Conservation (phyloP, 108 stramenopile genomes). For the Stephanodiscus triporus region DNA sequence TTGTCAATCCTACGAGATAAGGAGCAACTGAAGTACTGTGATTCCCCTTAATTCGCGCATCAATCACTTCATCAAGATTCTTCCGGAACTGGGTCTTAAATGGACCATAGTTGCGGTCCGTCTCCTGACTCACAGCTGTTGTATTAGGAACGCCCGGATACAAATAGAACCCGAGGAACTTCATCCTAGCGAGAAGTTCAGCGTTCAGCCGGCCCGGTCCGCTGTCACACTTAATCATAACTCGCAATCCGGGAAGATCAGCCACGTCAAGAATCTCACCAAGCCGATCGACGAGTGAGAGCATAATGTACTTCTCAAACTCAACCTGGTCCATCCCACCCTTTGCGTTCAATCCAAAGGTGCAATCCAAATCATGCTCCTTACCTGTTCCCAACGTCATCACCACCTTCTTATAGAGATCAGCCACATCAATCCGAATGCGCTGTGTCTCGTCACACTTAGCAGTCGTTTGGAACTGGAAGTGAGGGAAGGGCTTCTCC, state of each 20-base stretch:
- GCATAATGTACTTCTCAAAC: not conserved
- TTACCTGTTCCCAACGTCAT: too few relatives aligned
- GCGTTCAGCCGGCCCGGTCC: too few relatives aligned
- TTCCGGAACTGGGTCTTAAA: not conserved
- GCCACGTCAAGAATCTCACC: not conserved
- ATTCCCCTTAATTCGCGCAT: not conserved
- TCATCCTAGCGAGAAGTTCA: too few relatives aligned
- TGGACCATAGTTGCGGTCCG: too few relatives aligned
- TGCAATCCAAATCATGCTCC: too few relatives aligned
- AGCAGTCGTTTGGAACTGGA: not conserved
- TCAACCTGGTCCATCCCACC: not conserved
- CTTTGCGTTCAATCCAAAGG: too few relatives aligned
- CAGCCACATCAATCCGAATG: constrained; percentile 1
- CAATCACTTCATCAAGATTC: not conserved
- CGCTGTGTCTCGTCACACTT: not conserved
- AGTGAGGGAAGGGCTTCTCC: constrained; percentile 1
- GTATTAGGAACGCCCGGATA: too few relatives aligned
- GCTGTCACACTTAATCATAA: too few relatives aligned
- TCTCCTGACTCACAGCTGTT: too few relatives aligned
- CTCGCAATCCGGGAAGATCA: not conserved
- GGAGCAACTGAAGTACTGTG: too few relatives aligned
- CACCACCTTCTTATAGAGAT: not conserved
- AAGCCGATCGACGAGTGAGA: not conserved
- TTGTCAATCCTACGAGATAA: too few relatives aligned
- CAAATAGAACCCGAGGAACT: too few relatives aligned